phyloP scores from a whole-genome alignment of 2,329 filamentous ascomycete species.

The Fusarium albosuccineum region DNA sequence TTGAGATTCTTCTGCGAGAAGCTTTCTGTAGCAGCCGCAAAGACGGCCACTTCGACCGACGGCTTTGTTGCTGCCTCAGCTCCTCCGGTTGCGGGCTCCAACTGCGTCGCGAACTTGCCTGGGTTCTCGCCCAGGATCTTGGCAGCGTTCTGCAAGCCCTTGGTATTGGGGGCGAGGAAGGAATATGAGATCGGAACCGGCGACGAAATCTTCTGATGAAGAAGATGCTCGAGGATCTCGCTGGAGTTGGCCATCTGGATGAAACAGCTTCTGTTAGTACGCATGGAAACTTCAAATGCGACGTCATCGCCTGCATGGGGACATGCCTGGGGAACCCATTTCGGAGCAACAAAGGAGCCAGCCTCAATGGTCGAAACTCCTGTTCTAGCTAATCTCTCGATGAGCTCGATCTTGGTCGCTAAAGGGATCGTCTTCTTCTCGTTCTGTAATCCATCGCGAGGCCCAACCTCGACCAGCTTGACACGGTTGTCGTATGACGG shows the following conservation, averaged over 20 bases:
- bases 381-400: slow-evolving; percentile 75
- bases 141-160: slow-evolving; percentile 75
- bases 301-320: neutral
- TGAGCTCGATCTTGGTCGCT: slow-evolving; percentile 81
- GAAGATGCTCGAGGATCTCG: slow-evolving; percentile 78
- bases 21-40: slow-evolving; percentile 83
- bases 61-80: slow-evolving; percentile 58
- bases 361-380: slow-evolving; percentile 82
- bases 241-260: slow-evolving; percentile 82
- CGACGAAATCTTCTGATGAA: slow-evolving; percentile 68
- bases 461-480: slow-evolving; percentile 84
- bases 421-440: slow-evolving; percentile 79
- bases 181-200: slow-evolving; percentile 76
- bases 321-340: slow-evolving; percentile 83
- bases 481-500: slow-evolving; percentile 59
- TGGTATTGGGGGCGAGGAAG: slow-evolving; percentile 83
- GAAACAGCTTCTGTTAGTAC: slow-evolving; percentile 24
- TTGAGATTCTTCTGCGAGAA: slow-evolving; percentile 88
- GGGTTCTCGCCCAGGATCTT: slow-evolving; percentile 66
- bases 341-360: slow-evolving; percentile 85
- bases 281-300: neutral
- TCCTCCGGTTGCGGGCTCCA: slow-evolving; percentile 56
- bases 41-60: slow-evolving; percentile 80
- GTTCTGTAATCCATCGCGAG: slow-evolving; percentile 89
- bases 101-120: slow-evolving; percentile 63